These are phyloP conservation scores for Neurospora sp. DNA, from an alignment of 495 filamentous ascomycete species.

Conservation along the genomic window DNA sequence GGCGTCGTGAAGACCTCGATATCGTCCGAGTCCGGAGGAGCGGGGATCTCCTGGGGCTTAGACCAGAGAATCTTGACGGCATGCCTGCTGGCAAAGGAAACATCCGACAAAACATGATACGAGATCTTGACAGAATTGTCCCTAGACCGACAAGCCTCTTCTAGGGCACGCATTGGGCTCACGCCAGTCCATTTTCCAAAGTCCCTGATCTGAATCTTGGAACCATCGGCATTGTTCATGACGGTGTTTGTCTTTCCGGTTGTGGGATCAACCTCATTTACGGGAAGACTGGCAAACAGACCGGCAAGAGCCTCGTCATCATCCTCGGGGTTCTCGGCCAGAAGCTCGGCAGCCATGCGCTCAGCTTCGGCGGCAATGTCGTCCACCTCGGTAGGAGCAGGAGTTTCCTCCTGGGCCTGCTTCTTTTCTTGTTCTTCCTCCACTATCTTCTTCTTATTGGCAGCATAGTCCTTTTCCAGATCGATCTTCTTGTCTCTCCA, in stretches of 20 bases:
- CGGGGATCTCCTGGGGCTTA: conserved; percentile 55
- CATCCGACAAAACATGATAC: conserved; percentile 58
- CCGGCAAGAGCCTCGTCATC: conserved; percentile 45
- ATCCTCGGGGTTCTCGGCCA: conserved; percentile 41
- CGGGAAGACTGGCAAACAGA: conserved; percentile 61
- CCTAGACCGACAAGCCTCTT: conserved; percentile 78
- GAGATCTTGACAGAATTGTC: conserved; percentile 56
- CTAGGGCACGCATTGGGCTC: conserved; percentile 60
- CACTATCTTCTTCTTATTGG: conserved; percentile 23
- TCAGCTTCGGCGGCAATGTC: conserved; percentile 41
- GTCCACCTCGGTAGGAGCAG: conserved; percentile 27
- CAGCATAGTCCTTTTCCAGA: conserved; percentile 49
- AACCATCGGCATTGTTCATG: conserved; percentile 38
- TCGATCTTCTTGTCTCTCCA: conserved; percentile 61
- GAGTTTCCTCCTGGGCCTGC: conserved; percentile 14
- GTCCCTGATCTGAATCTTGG: conserved; percentile 54
- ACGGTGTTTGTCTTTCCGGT: conserved; percentile 44
- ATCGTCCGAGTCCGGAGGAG: conserved; percentile 25
- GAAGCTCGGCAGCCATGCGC: conserved; percentile 38
- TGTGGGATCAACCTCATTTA: conserved; percentile 43
- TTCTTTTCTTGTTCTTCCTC: conserved; percentile 23
- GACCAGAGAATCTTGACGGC: conserved; percentile 71
- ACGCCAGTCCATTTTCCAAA: conserved; percentile 75
- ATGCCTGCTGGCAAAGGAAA: conserved; percentile 63
- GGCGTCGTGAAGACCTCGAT: conserved; percentile 35